A percentile compares a stretch with the other conserved stretches of the same genome.
These are phyloP conservation scores for Camellia lanceoleosa DNA, from an alignment of 148 eudicot species.

Conservation along the genomic window DNA sequence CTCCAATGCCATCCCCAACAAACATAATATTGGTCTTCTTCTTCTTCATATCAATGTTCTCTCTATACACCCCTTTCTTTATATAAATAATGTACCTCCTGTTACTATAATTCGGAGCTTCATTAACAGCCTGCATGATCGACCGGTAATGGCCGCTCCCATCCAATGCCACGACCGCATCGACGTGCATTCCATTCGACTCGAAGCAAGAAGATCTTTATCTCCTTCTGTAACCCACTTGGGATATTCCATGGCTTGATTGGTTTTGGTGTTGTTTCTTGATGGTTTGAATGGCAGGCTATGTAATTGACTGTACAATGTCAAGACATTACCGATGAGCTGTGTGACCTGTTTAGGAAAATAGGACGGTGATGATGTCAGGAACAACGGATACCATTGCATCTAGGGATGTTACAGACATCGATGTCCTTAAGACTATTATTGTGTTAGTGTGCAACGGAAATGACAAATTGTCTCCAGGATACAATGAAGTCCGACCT, in stretches of 20 bases:
- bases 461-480: no score
- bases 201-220: constrained; percentile 39
- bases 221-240: constrained; percentile 76
- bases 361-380: no score
- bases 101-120: constrained; percentile 58
- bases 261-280: constrained; percentile 22
- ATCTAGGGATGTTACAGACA: no score
- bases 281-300: constrained; percentile 53
- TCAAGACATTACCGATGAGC: constrained; percentile 73
- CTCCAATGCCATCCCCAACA: constrained; percentile 82
- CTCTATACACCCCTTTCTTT: constrained; percentile 74
- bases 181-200: constrained; percentile 55
- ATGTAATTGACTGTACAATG: constrained; percentile 61
- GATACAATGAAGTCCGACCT: no score
- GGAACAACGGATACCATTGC: no score
- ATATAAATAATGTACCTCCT: constrained; percentile 68
- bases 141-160: constrained; percentile 56
- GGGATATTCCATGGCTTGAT: constrained; percentile 37
- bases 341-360: constrained; percentile 56
- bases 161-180: constrained; percentile 65
- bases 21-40: constrained; percentile 76
- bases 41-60: constrained; percentile 83
- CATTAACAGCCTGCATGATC: constrained; percentile 52
- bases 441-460: no score
- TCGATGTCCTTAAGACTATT: no score